Evolutionary conservation across 768 basidiomycete species (phyloP).

Genomic region (Symmetrospora coprosmae): DNA sequence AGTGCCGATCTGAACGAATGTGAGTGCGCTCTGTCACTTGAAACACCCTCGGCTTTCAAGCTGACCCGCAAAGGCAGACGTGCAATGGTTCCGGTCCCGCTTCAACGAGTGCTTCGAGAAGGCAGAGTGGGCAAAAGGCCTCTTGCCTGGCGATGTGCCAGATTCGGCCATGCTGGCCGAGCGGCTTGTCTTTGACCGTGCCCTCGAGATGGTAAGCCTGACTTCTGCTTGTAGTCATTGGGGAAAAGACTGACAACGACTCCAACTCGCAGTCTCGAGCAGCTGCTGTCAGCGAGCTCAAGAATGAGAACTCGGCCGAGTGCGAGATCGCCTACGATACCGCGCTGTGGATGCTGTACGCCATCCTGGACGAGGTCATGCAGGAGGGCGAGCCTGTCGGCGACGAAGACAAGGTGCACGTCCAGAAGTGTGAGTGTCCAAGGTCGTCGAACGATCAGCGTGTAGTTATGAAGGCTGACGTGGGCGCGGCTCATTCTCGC

Average conservation of each 20-base stretch:
- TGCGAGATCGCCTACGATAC: slow-evolving; percentile 92
- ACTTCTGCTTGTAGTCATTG: neutral
- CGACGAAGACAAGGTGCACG: slow-evolving; percentile 38
- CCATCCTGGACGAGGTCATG: slow-evolving; percentile 63
- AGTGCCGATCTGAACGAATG: slow-evolving; percentile 51
- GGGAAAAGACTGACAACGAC: neutral
- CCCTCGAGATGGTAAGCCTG: slow-evolving; percentile 58
- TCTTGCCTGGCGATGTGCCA: slow-evolving; percentile 50
- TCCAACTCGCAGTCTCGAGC: slow-evolving; percentile 66
- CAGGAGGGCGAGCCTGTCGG: slow-evolving; percentile 34
- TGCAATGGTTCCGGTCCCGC: slow-evolving; percentile 76
- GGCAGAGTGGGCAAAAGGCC: slow-evolving; percentile 46
- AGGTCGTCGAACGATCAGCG: too few relatives aligned
- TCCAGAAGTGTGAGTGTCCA: slow-evolving; percentile 38
- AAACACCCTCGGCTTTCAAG: neutral
- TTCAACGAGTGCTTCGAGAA: slow-evolving; percentile 92
- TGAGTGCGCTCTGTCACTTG: slow-evolving; percentile 50
- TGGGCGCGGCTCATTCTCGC: neutral
- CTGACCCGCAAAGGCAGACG: slow-evolving; percentile 33
- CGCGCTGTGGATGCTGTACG: slow-evolving; percentile 82
- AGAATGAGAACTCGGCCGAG: slow-evolving; percentile 60
- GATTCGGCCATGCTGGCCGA: slow-evolving; percentile 74
- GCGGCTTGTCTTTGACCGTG: slow-evolving; percentile 82
- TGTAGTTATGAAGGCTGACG: neutral
- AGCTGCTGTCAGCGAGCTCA: slow-evolving; percentile 76